Percentiles rank a stretch among this genome's conserved stretches.
phyloP scores from a whole-genome alignment of 371 early-diverging fungal genomes.

The Mortierella sp. region DNA sequence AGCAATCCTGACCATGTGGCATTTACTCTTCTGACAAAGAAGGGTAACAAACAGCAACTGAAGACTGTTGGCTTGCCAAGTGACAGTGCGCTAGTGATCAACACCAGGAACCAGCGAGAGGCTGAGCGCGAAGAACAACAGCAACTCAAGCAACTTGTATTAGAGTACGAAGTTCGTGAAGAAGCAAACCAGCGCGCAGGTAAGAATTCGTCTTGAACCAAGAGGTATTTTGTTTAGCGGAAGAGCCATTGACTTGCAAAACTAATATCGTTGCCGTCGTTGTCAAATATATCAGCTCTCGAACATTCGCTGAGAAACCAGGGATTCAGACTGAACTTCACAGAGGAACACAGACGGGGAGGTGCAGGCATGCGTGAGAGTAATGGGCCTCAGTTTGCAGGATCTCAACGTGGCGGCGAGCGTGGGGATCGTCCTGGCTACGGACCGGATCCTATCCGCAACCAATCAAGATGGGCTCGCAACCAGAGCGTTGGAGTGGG shows the following conservation, averaged over 20 bases:
- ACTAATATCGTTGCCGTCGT: too few relatives aligned
- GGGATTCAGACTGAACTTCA: slow-evolving; percentile 50
- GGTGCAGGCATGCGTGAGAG: slow-evolving; percentile 19
- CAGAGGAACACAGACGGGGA: slow-evolving; percentile 45
- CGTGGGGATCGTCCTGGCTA: slow-evolving; percentile 16
- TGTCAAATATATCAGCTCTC: slow-evolving; percentile 31
- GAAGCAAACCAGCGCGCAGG: slow-evolving; percentile 71
- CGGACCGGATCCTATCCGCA: slow-evolving; percentile 29
- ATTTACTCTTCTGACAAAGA: slow-evolving; percentile 91
- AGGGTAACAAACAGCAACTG: slow-evolving; percentile 90
- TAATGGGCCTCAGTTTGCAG: slow-evolving; percentile 8
- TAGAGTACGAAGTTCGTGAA: slow-evolving; percentile 90
- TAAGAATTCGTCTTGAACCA: too few relatives aligned
- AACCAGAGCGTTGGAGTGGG: slow-evolving; percentile 51
- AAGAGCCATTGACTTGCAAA: too few relatives aligned
- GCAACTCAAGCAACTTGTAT: slow-evolving; percentile 90
- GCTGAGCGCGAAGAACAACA: slow-evolving; percentile 89
- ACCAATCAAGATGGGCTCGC: slow-evolving; percentile 43
- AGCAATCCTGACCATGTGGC: slow-evolving; percentile 70
- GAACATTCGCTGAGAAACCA: slow-evolving; percentile 55
- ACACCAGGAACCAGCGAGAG: slow-evolving; percentile 85
- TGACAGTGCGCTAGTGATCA: slow-evolving; percentile 85
- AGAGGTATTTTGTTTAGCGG: too few relatives aligned
- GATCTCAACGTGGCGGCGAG: slow-evolving; percentile 19
- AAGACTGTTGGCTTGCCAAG: slow-evolving; percentile 88